Conservation (phyloP, 1,284 basidiomycete species). For the Heterobasidion irregulare region DNA sequence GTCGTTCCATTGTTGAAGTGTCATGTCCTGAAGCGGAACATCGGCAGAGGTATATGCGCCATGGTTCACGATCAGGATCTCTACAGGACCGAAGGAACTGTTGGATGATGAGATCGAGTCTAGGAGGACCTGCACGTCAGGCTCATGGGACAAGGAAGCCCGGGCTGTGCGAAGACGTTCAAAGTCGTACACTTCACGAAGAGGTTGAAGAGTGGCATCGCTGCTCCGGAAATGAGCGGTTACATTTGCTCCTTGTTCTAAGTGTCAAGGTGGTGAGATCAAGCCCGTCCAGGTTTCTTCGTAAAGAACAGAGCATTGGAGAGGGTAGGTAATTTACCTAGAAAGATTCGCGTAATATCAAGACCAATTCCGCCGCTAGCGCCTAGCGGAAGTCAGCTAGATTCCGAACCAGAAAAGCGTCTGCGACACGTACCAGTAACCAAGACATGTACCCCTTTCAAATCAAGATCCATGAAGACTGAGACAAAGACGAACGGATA, state of each 20-base stretch:
- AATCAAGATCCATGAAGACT: conserved; percentile 25
- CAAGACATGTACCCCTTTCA: conserved; percentile 29
- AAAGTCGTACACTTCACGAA: conserved; percentile 29
- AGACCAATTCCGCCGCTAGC: conserved; percentile 45
- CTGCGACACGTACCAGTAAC: conserved; percentile 25
- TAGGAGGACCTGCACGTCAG: conserved; percentile 40
- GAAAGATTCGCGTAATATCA: conserved; percentile 43
- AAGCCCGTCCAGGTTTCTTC: neutral
- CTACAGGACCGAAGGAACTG: conserved; percentile 37
- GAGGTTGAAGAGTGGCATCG: conserved; percentile 31
- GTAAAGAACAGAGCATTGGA: neutral
- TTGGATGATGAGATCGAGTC: conserved; percentile 12
- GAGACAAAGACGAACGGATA: neutral
- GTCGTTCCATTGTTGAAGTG: conserved; percentile 54
- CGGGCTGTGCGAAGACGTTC: conserved; percentile 33
- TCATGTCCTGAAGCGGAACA: conserved; percentile 49
- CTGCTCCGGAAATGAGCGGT: conserved; percentile 68
- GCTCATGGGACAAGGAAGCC: conserved; percentile 53
- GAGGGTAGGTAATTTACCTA: conserved; percentile 26
- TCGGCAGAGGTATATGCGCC: conserved; percentile 42
- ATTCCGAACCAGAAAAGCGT: neutral
- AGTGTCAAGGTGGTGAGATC: neutral
- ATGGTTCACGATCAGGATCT: conserved; percentile 60
- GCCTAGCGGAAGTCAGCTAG: conserved; percentile 25
- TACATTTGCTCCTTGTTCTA: conserved; percentile 64